Evolutionary conservation across 2,329 filamentous ascomycete genomes (phyloP).

Genomic region (Fusarium nematophilum): DNA sequence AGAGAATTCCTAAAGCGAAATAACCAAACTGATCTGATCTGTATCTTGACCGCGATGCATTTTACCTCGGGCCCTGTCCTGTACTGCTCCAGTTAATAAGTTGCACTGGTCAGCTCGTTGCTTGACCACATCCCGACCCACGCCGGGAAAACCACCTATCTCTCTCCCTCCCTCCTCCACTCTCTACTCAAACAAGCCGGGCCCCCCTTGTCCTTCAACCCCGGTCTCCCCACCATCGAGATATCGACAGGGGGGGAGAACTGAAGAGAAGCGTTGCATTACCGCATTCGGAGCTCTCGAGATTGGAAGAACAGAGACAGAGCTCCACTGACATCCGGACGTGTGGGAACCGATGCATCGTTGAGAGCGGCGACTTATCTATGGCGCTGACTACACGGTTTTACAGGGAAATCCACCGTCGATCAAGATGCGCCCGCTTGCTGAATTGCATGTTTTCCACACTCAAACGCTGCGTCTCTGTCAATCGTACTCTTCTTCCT

Average conservation of each 20-base stretch:
- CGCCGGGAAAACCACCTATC: slow-evolving; percentile 37
- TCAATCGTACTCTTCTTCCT: too few species aligned
- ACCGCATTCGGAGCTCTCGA: slow-evolving; percentile 5
- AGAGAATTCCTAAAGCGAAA: not conserved
- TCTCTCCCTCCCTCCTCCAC: too few species aligned
- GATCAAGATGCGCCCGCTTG: too few species aligned
- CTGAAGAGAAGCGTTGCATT: slow-evolving; percentile 1
- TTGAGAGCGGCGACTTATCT: slow-evolving; percentile 23
- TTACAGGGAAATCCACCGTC: too few species aligned
- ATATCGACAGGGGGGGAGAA: slow-evolving; percentile 2
- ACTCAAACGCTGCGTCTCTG: too few species aligned
- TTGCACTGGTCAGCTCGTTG: too few species aligned
- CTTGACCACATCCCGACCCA: slow-evolving; percentile 10
- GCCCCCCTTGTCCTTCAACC: not conserved
- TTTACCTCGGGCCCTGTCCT: slow-evolving; percentile 1
- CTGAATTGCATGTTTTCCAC: too few species aligned
- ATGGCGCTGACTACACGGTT: slow-evolving; percentile 23
- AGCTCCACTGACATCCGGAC: slow-evolving; percentile 17
- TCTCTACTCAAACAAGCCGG: not conserved
- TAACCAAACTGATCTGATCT: slow-evolving; percentile 22
- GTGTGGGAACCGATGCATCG: slow-evolving; percentile 17
- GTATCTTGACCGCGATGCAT: slow-evolving; percentile 19
- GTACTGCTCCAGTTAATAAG: too few species aligned
- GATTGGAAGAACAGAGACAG: not conserved
- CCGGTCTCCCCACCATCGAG: slow-evolving; percentile 11